Base-by-base conservation (phyloP, 169 alveolate genomes). In the Plasmodium fragile region DNA sequence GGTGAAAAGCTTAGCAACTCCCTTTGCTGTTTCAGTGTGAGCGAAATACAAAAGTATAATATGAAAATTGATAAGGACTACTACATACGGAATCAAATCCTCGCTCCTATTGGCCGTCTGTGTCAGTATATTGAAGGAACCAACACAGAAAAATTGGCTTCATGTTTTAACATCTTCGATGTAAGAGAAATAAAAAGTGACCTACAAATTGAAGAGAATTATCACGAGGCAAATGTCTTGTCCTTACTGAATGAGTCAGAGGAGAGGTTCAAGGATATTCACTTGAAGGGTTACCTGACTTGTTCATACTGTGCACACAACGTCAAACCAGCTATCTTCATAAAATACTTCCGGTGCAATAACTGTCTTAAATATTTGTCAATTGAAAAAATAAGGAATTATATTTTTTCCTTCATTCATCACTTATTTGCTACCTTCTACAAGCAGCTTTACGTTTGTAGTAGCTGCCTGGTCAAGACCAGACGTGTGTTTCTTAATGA, bases 71-170 rank as follows among this genome's bases (percentile, higher is more conserved):
- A 98, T 80, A 92, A 96, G 80, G 97, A 96, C 7, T 98, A 98
- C 97, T 99, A 99, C 95, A 96, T 97, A 77, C 79, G 98, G n/a
- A 97, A 97, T 75, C 99, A 99, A 93, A 94, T 99, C 34, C 95
- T 98, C 0, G 99, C 99, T 11, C 99, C 99, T 1, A 94, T 99
- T 0, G 83, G 96, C 53, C 95, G 99, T 22, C 92, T 99, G 16
- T 97, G 98, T 69, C 98, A 98, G 53, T 98, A 97, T 75, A 98
- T 98, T 6, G 98, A 95, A 49, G 99, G 99, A 36, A 96, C 98
- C 4, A 97, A 96, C 83, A 94, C 96, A 52, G 97, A 95, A 83
- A 96, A 97, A 49, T 72, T 97, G 34, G 81, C 94, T 0, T 78
- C 94, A 45, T 90, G 94, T 65, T 90, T 90, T 69, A 80, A 90